Base-by-base conservation (phyloP, 2,329 filamentous ascomycete genomes). In the Xylariaceae sp. region DNA sequence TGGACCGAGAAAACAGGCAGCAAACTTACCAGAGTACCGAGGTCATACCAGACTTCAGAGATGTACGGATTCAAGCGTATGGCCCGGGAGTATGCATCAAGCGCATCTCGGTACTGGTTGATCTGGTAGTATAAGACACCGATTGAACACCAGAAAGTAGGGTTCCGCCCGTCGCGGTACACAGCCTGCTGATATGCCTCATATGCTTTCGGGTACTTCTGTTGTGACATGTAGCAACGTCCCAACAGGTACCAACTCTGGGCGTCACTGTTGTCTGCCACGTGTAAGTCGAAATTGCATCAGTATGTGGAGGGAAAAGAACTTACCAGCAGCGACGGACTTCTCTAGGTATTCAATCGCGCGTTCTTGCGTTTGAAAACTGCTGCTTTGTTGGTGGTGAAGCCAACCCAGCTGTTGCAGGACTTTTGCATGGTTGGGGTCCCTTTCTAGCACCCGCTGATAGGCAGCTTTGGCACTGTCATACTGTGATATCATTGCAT, bases 101-200 rank as follows among this genome's bases (percentile, higher is more conserved):
- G 78, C 3, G 93, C 93, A 72, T 98, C 93, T 44, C 93, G 84
- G 68, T 98, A 98, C 70, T 98, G 93, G 67, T 97, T 98, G 72
- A 98, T 98, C 68, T 97, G 93, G 69, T 97, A 98, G 66, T 98
- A 98, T 45, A 98, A 77, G 13, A 98, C 93, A 63, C 93, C 93
- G 61, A 98, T 98, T 9, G 91, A 97, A 72, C 93, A 97, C 93
- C 93, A 98, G 72, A 97, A 98, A 2, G 93, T 97, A 15, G 93
- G 93, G 63, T 97, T 97, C 54, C 93, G 85, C 26, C 93, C 93
- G 63, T 98, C 93, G 43, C 93, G 89, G 62, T 98, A 98, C 30
- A 98, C 93, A 3, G 93, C 93, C 71, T 98, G 93, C 63, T 98
- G 93, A 65, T 97, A 97, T 4, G 93, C 91, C 62, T 98, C 93